Conservation (phyloP, 129 eudicot species). For the Lactuca sativa region DNA sequence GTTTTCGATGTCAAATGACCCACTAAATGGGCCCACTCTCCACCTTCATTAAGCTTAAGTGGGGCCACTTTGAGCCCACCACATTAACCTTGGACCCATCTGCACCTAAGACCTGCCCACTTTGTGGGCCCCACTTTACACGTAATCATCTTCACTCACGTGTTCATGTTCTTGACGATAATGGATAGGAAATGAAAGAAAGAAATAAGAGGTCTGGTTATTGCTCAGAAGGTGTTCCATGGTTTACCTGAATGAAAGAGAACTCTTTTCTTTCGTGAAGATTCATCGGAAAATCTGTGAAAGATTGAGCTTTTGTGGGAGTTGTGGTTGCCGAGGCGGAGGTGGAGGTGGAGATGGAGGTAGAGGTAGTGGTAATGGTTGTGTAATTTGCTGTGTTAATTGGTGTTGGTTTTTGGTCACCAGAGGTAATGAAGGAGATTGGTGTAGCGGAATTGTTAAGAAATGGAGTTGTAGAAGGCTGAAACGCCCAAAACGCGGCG, state of each 20-base stretch:
- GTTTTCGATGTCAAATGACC: conserved; percentile 19
- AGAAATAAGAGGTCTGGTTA: neutral
- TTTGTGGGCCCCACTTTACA: conserved; percentile 26
- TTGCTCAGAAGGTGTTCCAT: conserved; percentile 22
- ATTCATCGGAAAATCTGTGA: conserved; percentile 1
- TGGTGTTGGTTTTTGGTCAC: conserved; percentile 21
- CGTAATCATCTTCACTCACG: conserved; percentile 32
- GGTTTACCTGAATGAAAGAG: conserved; percentile 23
- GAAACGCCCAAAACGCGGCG: conserved; percentile 50
- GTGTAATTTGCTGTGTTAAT: neutral
- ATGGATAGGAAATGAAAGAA: neutral
- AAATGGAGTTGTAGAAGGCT: conserved; percentile 41
- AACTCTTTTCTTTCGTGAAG: conserved; percentile 22
- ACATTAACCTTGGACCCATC: conserved; percentile 28
- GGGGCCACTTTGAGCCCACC: conserved; percentile 33
- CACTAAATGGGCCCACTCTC: conserved; percentile 19
- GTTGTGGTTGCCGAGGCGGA: conserved; percentile 2
- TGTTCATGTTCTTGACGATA: conserved; percentile 30
- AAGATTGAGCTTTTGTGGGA: neutral
- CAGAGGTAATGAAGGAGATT: conserved; percentile 36
- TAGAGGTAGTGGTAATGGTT: neutral
- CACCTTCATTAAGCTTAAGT: neutral
- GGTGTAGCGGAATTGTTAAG: conserved; percentile 40
- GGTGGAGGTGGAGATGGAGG: too few relatives aligned
- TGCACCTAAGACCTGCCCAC: conserved; percentile 32